Evolutionary conservation across 2,329 filamentous ascomycete genomes (phyloP).

Genomic region (Clonostachys byssicola): DNA sequence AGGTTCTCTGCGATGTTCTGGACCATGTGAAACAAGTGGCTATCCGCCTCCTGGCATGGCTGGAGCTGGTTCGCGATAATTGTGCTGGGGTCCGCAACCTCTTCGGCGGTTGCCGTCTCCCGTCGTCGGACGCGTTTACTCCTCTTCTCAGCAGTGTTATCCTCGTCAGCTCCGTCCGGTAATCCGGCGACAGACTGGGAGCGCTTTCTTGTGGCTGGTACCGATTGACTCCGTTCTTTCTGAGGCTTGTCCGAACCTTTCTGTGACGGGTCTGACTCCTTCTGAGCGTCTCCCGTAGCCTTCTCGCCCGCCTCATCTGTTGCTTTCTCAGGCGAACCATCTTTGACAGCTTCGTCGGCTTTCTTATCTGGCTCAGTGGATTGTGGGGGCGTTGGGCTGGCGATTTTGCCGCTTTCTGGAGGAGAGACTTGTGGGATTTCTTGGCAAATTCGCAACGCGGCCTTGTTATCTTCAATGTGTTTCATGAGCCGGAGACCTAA

Average conservation of each 20-base stretch:
- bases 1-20: constrained; percentile 52
- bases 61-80: constrained; percentile 51
- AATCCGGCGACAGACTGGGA: constrained; percentile 60
- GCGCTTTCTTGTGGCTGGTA: constrained; percentile 49
- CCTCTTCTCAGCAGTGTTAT: constrained; percentile 53
- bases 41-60: constrained; percentile 51
- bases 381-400: too few relatives aligned
- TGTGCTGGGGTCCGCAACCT: constrained; percentile 45
- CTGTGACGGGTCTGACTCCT: not conserved
- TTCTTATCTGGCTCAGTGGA: not conserved
- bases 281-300: not conserved
- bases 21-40: constrained; percentile 49
- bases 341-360: constrained; percentile 4
- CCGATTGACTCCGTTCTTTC: constrained; percentile 29
- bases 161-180: constrained; percentile 51
- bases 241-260: constrained; percentile 5
- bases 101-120: constrained; percentile 49
- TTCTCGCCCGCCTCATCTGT: constrained; percentile 2
- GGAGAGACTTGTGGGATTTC: constrained; percentile 6
- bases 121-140: constrained; percentile 60
- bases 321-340: not conserved
- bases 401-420: too few relatives aligned
- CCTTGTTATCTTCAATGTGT: constrained; percentile 18
- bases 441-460: constrained; percentile 21
- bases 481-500: constrained; percentile 25